phyloP scores from a whole-genome alignment of 169 alveolate species.

The Eimeria necatrix region DNA sequence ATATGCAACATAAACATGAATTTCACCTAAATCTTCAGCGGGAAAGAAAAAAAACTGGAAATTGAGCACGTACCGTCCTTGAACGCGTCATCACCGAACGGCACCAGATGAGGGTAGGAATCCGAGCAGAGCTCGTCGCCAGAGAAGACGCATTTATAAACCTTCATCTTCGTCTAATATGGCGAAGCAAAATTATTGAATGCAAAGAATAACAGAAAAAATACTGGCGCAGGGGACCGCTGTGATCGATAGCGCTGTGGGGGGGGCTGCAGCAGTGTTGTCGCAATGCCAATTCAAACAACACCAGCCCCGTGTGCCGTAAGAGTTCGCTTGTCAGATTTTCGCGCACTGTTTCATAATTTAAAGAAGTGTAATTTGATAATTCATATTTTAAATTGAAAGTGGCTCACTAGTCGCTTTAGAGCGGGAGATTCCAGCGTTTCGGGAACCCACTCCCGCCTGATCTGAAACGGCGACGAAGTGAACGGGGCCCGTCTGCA shows the following conservation, averaged over 20 bases:
- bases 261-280: conserved; percentile 13
- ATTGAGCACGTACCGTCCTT: conserved; percentile 83
- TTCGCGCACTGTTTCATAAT: not conserved
- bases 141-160: conserved; percentile 92
- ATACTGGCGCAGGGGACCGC: not conserved
- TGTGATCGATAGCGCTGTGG: not conserved
- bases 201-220: not conserved
- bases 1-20: not conserved
- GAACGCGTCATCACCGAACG: conserved; percentile 91
- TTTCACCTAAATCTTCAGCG: not conserved
- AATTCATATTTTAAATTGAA: too few relatives aligned
- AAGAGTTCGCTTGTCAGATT: not conserved
- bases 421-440: too few relatives aligned
- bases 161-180: conserved; percentile 82
- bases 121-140: conserved; percentile 96
- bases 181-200: not conserved
- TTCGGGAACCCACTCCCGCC: too few relatives aligned
- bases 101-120: conserved; percentile 92
- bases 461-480: too few relatives aligned
- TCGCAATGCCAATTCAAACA: not conserved
- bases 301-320: conserved; percentile 28
- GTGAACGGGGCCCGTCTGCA: conserved; percentile 35
- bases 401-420: too few relatives aligned
- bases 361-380: not conserved
- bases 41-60: not conserved